A percentile compares a stretch with the other conserved stretches of the same genome.
Conservation (phyloP, 805 yeast species). For the Blastobotrys americana region DNA sequence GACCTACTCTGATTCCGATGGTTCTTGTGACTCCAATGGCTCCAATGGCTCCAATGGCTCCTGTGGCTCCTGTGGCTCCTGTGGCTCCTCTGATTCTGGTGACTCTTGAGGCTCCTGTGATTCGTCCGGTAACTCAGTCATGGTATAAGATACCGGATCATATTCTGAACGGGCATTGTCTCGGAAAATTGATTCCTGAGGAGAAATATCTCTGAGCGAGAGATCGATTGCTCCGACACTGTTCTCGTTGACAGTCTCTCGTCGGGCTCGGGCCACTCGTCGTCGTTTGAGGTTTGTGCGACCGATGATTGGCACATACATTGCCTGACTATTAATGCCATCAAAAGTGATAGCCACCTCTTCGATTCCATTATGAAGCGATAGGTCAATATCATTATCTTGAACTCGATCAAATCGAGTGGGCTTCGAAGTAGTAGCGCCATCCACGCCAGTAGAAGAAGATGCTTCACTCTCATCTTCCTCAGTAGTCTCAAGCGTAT, state of each 20-base stretch:
- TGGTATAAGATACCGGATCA: constrained; percentile 75
- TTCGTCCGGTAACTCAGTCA: constrained; percentile 47
- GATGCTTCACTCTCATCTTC: too few species aligned
- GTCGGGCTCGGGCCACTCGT: constrained; percentile 52
- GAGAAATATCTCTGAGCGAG: constrained; percentile 63
- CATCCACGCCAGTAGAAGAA: too few species aligned
- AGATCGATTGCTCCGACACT: constrained; percentile 58
- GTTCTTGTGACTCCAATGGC: too few species aligned
- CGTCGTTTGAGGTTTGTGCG: constrained; percentile 78
- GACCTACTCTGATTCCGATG: too few species aligned
- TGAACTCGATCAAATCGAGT: constrained; percentile 58
- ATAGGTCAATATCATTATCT: constrained; percentile 70
- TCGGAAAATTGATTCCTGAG: constrained; percentile 58
- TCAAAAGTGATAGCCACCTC: constrained; percentile 65
- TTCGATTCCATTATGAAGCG: constrained; percentile 42
- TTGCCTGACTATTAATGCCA: constrained; percentile 48
- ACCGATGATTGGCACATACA: constrained; percentile 71
- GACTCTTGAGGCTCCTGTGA: too few species aligned
- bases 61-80: too few species aligned
- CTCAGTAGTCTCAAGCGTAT: constrained; percentile 35
- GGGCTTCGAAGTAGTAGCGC: too few species aligned
- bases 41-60: too few species aligned
- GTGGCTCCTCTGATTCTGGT: too few species aligned
- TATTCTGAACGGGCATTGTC: constrained; percentile 60
- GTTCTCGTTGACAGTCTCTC: constrained; percentile 46